These are phyloP conservation scores for Xerocomus potaroensis DNA, from an alignment of 768 basidiomycete genomes.

Conservation along the genomic window DNA sequence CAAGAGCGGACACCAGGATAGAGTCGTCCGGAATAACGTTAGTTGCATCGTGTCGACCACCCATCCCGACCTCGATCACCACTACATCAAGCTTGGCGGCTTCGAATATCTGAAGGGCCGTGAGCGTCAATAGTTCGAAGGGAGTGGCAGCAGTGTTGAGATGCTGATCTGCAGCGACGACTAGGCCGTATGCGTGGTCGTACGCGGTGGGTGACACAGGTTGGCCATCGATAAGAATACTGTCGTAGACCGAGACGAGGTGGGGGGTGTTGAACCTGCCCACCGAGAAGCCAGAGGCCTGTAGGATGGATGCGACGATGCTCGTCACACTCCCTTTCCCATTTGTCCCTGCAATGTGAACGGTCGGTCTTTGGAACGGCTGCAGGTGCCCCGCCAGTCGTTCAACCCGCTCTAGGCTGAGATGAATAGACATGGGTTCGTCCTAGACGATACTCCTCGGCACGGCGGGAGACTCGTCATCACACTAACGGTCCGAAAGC, in stretches of 20 bases:
- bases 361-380: conserved; percentile 68
- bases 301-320: conserved; percentile 72
- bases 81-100: conserved; percentile 66
- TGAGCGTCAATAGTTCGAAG: conserved; percentile 85
- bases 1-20: conserved; percentile 77
- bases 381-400: conserved; percentile 52
- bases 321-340: conserved; percentile 94
- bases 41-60: conserved; percentile 88
- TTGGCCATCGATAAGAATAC: conserved; percentile 60
- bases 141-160: conserved; percentile 49
- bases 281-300: conserved; percentile 48
- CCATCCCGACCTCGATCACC: conserved; percentile 93
- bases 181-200: conserved; percentile 36
- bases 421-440: conserved; percentile 74
- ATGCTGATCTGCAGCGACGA: conserved; percentile 46
- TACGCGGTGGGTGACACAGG: conserved; percentile 52
- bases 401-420: conserved; percentile 57
- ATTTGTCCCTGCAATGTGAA: conserved; percentile 94
- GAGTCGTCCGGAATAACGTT: conserved; percentile 73
- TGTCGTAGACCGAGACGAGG: conserved; percentile 72
- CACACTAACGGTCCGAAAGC: too few species aligned
- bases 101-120: conserved; percentile 77
- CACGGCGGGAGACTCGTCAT: too few species aligned
- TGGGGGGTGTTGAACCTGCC: conserved; percentile 95
- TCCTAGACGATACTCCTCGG: too few species aligned